Conservation (phyloP, 371 early-diverging fungal species). For the Mortierella sp. region DNA sequence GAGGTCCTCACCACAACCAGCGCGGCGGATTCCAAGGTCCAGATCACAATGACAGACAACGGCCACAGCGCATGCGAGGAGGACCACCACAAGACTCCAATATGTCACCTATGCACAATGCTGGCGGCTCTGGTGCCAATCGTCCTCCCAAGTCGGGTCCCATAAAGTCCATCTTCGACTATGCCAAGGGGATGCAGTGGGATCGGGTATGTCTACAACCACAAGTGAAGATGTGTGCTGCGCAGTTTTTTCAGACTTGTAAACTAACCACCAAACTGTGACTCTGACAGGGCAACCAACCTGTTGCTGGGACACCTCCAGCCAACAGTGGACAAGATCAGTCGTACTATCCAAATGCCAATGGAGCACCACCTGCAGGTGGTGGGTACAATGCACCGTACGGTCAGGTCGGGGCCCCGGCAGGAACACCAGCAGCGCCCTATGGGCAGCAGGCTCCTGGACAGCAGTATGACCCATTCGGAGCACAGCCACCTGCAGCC, state of each 20-base stretch:
- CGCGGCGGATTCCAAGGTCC: constrained; percentile 34
- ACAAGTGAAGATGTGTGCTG: no score
- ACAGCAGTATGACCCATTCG: constrained; percentile 31
- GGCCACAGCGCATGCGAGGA: constrained; percentile 29
- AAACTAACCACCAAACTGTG: no score
- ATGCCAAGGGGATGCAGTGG: constrained; percentile 54
- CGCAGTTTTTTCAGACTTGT: no score
- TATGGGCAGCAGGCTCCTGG: constrained; percentile 23
- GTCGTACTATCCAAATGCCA: constrained; percentile 15
- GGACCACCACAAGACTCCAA: constrained; percentile 30
- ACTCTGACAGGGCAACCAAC: constrained; percentile 30
- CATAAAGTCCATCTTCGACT: constrained; percentile 51
- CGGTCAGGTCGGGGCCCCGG: constrained; percentile 16
- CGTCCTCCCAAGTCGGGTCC: constrained; percentile 15
- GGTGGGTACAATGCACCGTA: constrained; percentile 25
- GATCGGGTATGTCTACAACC: constrained; percentile 36
- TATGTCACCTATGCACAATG: constrained; percentile 30
- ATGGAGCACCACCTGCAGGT: constrained; percentile 20
- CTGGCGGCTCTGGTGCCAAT: constrained; percentile 11
- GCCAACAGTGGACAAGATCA: constrained; percentile 22
- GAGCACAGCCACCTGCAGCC: constrained; percentile 22
- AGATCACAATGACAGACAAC: constrained; percentile 30
- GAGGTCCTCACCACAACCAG: constrained; percentile 22
- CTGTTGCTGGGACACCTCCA: constrained; percentile 24
- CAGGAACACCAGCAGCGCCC: constrained; percentile 6